Base-by-base conservation (phyloP, 371 early-diverging fungal genomes). In the Apophysomyces trapeziformis region DNA sequence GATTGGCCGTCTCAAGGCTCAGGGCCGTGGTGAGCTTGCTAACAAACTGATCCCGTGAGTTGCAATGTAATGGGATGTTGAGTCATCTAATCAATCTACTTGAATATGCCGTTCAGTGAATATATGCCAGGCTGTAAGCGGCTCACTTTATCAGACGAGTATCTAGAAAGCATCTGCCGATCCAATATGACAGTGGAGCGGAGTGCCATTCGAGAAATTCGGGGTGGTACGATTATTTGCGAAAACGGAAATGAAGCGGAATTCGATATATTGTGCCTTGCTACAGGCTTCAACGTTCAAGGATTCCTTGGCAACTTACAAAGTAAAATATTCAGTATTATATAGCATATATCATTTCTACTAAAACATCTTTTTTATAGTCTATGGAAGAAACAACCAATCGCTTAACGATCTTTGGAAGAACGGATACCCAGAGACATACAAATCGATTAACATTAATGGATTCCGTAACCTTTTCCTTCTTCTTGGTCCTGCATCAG, bases 391-490 rank as follows among this genome's bases (percentile, higher is more conserved):
- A n/a, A 38, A 63, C 14, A 37, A 35, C 41, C 7, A 13, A 5
- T 43, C 41, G 5, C 60, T 72, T 3, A 59, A 58, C 14, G 60
- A 68, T 11, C 45, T 65, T 54, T 72, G 68, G 73, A 41, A 54
- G 36, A 54, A 26, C 4, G 58, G 60, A 11, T 69, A 61, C 26
- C 67, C 68, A 1, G 66, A 67, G 50, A 67, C 76, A 1, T 80
- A 77, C 65, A 64, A 69, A 32, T 68, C 71, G 12, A 64, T 62
- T 1, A 45, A 46, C 0, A 39, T 68, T 4, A 44, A 43, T 39
- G 71, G 65, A n/a, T 79, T 71, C 50, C 74, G 73, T 32, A 75
- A 80, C 66, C 58, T 75, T n/a, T 78, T 76, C 59, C 14, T 69
- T 21, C 26, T 73, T 21, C 63, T 75, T 36, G 75, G 80, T 6